Evolutionary conservation across 768 basidiomycete species (phyloP).

Genomic region (Fomitopsis serialis): DNA sequence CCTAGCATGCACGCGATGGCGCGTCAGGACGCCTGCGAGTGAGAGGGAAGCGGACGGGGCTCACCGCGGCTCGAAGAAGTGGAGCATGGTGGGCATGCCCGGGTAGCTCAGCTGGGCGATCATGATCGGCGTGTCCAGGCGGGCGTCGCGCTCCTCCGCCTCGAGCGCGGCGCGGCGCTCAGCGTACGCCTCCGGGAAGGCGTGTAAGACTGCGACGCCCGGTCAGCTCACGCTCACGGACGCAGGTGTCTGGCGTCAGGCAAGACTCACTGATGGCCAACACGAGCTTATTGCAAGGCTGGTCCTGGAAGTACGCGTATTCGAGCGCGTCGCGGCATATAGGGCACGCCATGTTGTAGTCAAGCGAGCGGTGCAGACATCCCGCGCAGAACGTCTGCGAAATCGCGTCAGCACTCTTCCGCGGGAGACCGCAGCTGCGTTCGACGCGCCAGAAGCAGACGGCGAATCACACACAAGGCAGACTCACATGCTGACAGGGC

Average conservation of each 20-base stretch:
- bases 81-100: conserved; percentile 81
- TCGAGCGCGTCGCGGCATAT: conserved; percentile 75
- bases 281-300: conserved; percentile 67
- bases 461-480: conserved; percentile 1
- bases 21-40: neutral
- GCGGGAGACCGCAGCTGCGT: no score
- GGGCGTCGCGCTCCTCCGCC: conserved; percentile 70
- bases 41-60: conserved; percentile 1
- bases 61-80: conserved; percentile 88
- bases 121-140: conserved; percentile 88
- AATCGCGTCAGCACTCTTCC: conserved; percentile 1
- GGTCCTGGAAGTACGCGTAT: conserved; percentile 75
- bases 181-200: conserved; percentile 63
- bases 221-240: no score
- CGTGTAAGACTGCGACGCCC: conserved; percentile 47
- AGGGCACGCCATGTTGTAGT: conserved; percentile 80
- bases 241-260: neutral
- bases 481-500: conserved; percentile 87
- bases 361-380: conserved; percentile 87
- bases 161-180: conserved; percentile 60
- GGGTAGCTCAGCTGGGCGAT: conserved; percentile 89
- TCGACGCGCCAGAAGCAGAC: neutral
- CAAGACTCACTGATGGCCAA: conserved; percentile 52
- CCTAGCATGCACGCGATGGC: conserved; percentile 25
- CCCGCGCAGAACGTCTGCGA: conserved; percentile 81